Evolutionary conservation across 2,329 filamentous ascomycete species (phyloP).

Genomic region (Triangularia verruculosa): DNA sequence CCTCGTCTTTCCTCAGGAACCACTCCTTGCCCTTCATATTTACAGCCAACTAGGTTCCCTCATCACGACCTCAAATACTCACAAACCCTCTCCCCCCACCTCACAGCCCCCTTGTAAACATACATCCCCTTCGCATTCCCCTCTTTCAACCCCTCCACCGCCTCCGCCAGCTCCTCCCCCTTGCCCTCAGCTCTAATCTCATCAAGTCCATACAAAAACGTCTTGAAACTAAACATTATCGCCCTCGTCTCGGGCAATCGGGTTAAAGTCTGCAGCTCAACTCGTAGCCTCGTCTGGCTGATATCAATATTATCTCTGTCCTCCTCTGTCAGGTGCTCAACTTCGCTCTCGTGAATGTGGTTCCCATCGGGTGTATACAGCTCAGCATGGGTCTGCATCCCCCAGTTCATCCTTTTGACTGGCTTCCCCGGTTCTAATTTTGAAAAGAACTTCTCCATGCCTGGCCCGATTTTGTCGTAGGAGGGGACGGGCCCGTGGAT

Average conservation of each 20-base stretch:
- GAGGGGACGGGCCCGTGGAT: slow-evolving; percentile 53
- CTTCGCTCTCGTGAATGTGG: slow-evolving; percentile 36
- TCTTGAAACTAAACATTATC: slow-evolving; percentile 56
- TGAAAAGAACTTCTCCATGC: slow-evolving; percentile 54
- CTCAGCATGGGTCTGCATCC: slow-evolving; percentile 42
- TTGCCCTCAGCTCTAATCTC: slow-evolving; percentile 49
- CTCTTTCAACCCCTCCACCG: slow-evolving; percentile 49
- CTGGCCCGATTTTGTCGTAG: slow-evolving; percentile 52
- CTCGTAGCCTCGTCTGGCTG: slow-evolving; percentile 40
- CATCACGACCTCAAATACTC: slow-evolving; percentile 42
- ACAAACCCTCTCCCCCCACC: slow-evolving; percentile 48
- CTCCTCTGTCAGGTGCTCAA: slow-evolving; percentile 21
- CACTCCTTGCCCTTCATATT: no score
- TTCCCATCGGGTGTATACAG: slow-evolving; percentile 42
- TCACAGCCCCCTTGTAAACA: slow-evolving; percentile 48
- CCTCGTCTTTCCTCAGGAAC: no score
- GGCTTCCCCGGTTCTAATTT: slow-evolving; percentile 47
- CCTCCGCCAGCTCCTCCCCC: slow-evolving; percentile 46
- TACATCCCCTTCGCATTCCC: slow-evolving; percentile 55
- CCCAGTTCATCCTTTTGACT: slow-evolving; percentile 54
- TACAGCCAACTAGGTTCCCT: no score
- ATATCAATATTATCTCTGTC: slow-evolving; percentile 40
- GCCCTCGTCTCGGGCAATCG: slow-evolving; percentile 46
- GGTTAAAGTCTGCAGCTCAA: slow-evolving; percentile 52
- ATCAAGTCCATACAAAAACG: slow-evolving; percentile 48